Base-by-base conservation (phyloP, 345 rosid species). In the Melaleuca alternifolia region DNA sequence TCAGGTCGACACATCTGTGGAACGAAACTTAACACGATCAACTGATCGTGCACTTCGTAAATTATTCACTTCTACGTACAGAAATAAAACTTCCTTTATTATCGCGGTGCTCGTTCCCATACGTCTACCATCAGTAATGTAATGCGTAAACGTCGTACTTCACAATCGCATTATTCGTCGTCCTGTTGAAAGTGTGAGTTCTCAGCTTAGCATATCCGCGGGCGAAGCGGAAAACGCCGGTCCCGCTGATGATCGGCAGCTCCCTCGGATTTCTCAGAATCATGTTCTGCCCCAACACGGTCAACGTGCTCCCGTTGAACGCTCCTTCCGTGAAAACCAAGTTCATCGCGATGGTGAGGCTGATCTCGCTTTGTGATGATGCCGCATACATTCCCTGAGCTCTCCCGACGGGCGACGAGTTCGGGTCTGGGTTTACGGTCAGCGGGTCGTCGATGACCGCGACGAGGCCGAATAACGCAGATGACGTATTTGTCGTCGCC, bases 221-320 rank as follows among this genome's bases (percentile, higher is more conserved):
- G 18, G 87, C 90, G 50, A 90, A 87, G 54, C 90, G 76, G 88
- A 90, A 88, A 61, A 82, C 48, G 59, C 83, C 83, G 6, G 85
- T 90, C 53, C 90, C 91, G 9, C 90, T 90, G 23, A 85, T 88
- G 6, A 90, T 84, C 12, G 91, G 82, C 90, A 88, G 82, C 86
- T 90, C 91, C 33, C 89, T 86, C 3, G 84, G 33, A 11, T 75
- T 83, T 8, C 84, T 76, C 48, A 76, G 48, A 18, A 87, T 61
- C 26, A 53, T 51, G 77, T 62, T 85, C 54, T 84, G 85, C 37
- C 91, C 91, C 18, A 85, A 14, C 41, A 90, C 76, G 65, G 85
- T 85, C 15, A 90, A 81, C 5, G 85, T 87, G 89, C 91, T 88
- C 26, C 91, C 91, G 37, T 88, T 90, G 59, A 82, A 88, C 85